These are phyloP conservation scores for Hortaea sp. DNA, from an alignment of 2,329 filamentous ascomycete genomes.

Conservation along the genomic window DNA sequence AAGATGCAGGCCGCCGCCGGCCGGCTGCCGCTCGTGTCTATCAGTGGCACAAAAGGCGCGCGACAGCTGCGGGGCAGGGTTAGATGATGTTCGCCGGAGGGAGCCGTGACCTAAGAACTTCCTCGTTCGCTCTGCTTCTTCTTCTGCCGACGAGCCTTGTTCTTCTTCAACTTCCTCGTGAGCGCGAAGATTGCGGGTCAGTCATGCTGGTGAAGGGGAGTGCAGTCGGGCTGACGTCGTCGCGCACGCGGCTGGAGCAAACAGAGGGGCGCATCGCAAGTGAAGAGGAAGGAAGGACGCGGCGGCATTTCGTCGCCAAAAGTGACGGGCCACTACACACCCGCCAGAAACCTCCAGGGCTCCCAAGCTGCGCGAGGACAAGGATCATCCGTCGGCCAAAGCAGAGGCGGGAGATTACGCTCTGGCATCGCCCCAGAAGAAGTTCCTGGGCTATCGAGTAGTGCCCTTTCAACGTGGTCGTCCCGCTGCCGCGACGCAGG, in stretches of 20 bases:
- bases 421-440: slow-evolving; percentile 42
- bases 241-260: background rate
- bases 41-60: background rate
- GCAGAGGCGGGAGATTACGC: background rate
- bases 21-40: background rate
- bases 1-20: background rate
- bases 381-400: background rate
- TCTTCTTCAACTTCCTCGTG: background rate
- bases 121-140: too few relatives aligned
- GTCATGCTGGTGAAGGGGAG: background rate
- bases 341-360: background rate
- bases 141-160: background rate
- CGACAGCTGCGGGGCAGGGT: background rate
- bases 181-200: background rate
- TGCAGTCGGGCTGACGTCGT: background rate
- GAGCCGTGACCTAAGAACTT: too few relatives aligned
- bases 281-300: background rate
- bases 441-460: slow-evolving; percentile 37
- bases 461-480: slow-evolving; percentile 11
- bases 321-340: background rate
- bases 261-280: background rate
- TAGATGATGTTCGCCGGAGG: background rate
- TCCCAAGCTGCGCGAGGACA: background rate
- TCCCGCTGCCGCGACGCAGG: too few relatives aligned
- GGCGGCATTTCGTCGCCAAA: background rate